Percentiles rank a stretch among this genome's conserved stretches.
These are phyloP conservation scores for Apiotrichum brassicae DNA, from an alignment of 1,284 basidiomycete genomes.

Conservation along the genomic window DNA sequence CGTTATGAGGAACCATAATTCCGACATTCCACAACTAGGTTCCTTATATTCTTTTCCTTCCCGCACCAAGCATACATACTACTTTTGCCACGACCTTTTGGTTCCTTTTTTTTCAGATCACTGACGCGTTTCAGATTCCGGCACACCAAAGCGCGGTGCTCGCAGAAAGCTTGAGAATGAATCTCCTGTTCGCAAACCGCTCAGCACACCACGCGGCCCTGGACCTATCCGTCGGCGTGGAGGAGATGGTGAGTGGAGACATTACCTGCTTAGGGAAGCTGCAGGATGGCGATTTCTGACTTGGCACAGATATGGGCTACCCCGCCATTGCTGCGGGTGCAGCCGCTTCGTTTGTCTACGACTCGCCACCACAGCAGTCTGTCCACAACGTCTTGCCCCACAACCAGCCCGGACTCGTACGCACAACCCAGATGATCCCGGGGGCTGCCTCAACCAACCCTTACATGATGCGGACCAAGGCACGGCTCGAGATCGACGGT, in stretches of 20 bases:
- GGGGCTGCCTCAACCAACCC: constrained; percentile 18
- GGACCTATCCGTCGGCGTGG: constrained; percentile 1
- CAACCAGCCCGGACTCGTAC: constrained; percentile 38
- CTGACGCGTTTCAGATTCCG: too few species aligned
- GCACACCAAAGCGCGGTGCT: constrained; percentile 5
- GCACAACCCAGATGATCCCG: constrained; percentile 34
- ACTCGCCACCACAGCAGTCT: constrained; percentile 8
- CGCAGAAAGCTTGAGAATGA: constrained; percentile 9
- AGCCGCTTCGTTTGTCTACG: constrained; percentile 14
- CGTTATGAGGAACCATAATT: not conserved
- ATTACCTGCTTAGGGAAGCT: not conserved
- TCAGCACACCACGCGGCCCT: not conserved
- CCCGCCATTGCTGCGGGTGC: constrained; percentile 4
- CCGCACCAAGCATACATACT: too few species aligned
- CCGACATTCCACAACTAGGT: not conserved
- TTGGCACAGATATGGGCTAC: constrained; percentile 7
- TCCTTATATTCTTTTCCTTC: not conserved
- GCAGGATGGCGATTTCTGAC: too few species aligned
- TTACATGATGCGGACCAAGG: constrained; percentile 27
- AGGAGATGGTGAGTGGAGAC: constrained; percentile 4
- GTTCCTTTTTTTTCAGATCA: too few species aligned
- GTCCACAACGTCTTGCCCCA: not conserved
- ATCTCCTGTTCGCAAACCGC: constrained; percentile 6
- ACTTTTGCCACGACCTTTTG: too few species aligned
- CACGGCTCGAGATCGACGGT: constrained; percentile 45